Evolutionary conservation across 2,329 filamentous ascomycete genomes (phyloP).

Genomic region (Ophiostoma triangulosporum): DNA sequence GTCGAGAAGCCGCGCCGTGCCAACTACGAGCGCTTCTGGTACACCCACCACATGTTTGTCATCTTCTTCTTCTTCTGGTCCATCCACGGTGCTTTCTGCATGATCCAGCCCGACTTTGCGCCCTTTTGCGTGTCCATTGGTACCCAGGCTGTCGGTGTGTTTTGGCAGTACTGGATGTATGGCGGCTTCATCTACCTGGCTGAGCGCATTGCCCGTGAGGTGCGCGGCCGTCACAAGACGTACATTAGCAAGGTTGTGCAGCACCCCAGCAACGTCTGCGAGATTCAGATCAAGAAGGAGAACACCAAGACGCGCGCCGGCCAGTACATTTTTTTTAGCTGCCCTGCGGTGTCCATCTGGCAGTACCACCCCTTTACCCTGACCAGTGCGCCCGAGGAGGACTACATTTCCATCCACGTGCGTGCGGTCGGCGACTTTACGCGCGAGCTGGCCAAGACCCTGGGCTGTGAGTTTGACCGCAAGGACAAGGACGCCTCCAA

Average conservation of each 20-base stretch:
- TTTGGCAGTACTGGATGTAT: constrained; percentile 83
- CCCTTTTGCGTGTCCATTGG: constrained; percentile 63
- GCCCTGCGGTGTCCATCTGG: constrained; percentile 74
- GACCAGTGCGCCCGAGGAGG: constrained; percentile 77
- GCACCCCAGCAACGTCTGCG: constrained; percentile 76
- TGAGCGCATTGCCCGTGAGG: constrained; percentile 66
- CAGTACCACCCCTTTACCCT: constrained; percentile 82
- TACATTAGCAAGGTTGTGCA: constrained; percentile 83
- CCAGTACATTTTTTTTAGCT: constrained; percentile 83
- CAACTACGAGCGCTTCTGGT: constrained; percentile 86
- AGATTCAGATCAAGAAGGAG: constrained; percentile 88
- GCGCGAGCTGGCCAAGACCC: constrained; percentile 49
- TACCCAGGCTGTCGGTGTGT: constrained; percentile 55
- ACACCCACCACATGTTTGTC: constrained; percentile 78
- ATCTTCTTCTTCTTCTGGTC: constrained; percentile 85
- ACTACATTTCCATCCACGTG: constrained; percentile 80
- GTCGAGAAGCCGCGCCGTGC: constrained; percentile 64
- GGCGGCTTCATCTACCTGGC: constrained; percentile 67
- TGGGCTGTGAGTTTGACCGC: constrained; percentile 64
- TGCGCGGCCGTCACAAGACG: constrained; percentile 69
- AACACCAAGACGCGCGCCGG: constrained; percentile 69
- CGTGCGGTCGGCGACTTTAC: constrained; percentile 77
- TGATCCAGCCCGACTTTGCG: constrained; percentile 74
- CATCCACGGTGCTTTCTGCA: constrained; percentile 79
- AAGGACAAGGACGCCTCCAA: constrained; percentile 43